Percentiles rank a stretch among this genome's conserved stretches.
These are phyloP conservation scores for Colletotrichum orbiculare DNA, from an alignment of 2,329 filamentous ascomycete species.

Conservation along the genomic window DNA sequence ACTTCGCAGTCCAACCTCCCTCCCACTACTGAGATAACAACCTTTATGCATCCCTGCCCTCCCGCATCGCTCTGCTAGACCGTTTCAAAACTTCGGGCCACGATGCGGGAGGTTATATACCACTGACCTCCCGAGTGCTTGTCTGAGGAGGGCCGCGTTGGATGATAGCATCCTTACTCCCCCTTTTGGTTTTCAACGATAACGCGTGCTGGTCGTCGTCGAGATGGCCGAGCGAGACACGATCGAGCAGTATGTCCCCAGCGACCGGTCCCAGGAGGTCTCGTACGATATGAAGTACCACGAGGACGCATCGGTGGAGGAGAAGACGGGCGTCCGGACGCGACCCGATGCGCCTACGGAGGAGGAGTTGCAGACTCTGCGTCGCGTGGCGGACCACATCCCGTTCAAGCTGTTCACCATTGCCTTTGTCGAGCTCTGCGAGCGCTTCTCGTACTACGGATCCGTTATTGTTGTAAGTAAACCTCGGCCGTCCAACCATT, in stretches of 20 bases:
- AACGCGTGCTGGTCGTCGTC: conserved; percentile 5
- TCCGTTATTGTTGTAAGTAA: conserved; percentile 72
- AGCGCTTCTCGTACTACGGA: conserved; percentile 80
- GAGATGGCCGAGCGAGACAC: conserved; percentile 46
- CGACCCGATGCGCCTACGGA: conserved; percentile 52
- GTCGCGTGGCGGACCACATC: conserved; percentile 66
- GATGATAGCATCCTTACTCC: neutral
- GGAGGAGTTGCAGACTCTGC: conserved; percentile 63
- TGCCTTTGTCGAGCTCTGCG: conserved; percentile 75
- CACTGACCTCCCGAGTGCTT: neutral
- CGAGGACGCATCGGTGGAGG: conserved; percentile 41
- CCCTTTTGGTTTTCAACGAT: neutral
- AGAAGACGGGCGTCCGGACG: conserved; percentile 42
- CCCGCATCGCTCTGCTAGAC: neutral
- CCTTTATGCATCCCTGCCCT: conserved; percentile 11
- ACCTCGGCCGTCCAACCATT: too few species aligned
- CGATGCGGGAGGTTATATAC: conserved; percentile 20
- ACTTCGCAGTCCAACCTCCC: conserved; percentile 10
- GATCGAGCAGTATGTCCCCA: conserved; percentile 49
- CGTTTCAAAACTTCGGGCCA: conserved; percentile 24
- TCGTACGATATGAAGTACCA: conserved; percentile 27
- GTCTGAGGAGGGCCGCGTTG: neutral
- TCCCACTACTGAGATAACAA: conserved; percentile 21
- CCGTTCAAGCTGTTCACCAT: conserved; percentile 71
- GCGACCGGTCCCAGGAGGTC: conserved; percentile 39